These are phyloP conservation scores for Peniophora sp. DNA, from an alignment of 1,284 basidiomycete genomes.

Conservation along the genomic window DNA sequence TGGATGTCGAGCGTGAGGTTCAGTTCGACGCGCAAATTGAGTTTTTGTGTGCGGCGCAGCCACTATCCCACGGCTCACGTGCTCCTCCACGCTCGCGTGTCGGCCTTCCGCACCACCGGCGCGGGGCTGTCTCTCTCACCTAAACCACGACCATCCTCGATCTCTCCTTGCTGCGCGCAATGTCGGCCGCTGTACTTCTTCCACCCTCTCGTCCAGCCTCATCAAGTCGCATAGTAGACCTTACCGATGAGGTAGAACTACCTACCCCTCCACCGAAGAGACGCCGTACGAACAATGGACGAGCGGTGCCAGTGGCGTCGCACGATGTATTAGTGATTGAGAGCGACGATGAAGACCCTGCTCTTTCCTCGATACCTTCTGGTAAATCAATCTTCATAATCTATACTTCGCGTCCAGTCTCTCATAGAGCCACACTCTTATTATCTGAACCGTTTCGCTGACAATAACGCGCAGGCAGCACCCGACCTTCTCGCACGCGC, in stretches of 20 bases:
- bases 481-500: too few relatives aligned
- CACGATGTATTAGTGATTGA: slow-evolving; percentile 28
- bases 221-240: slow-evolving; percentile 32
- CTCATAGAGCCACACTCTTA: too few relatives aligned
- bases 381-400: too few relatives aligned
- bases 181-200: not conserved
- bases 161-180: not conserved
- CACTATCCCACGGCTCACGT: too few relatives aligned
- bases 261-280: not conserved
- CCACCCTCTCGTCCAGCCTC: slow-evolving; percentile 8
- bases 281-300: not conserved
- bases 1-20: not conserved
- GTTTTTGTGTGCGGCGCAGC: slow-evolving; percentile 1
- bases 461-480: too few relatives aligned
- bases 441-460: too few relatives aligned
- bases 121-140: not conserved
- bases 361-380: too few relatives aligned
- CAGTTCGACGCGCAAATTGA: not conserved
- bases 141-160: not conserved
- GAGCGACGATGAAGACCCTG: slow-evolving; percentile 32
- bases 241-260: slow-evolving; percentile 19
- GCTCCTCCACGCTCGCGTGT: too few relatives aligned
- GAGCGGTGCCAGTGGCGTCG: not conserved
- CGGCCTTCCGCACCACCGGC: not conserved
- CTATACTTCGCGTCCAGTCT: too few relatives aligned